phyloP scores from a whole-genome alignment of 345 rosid genomes.

The Gossypium ekmanianum region DNA sequence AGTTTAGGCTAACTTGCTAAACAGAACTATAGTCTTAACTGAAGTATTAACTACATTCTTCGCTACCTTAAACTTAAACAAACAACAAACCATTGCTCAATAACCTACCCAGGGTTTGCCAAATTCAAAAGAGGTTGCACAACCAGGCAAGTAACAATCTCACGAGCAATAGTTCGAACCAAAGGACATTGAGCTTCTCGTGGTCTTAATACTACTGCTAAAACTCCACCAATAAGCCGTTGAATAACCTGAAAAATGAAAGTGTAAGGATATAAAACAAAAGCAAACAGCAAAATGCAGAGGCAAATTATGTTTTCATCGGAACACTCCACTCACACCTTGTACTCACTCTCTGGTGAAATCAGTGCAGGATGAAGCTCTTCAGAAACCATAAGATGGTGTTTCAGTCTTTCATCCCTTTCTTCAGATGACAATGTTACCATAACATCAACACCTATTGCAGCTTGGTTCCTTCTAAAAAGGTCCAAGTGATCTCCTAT shows the following conservation, averaged over 20 bases:
- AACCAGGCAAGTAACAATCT: constrained; percentile 91
- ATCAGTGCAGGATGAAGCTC: constrained; percentile 91
- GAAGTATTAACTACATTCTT: not conserved
- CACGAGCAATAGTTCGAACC: constrained; percentile 88
- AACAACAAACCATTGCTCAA: not conserved
- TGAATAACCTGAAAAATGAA: constrained; percentile 62
- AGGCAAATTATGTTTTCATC: constrained; percentile 12
- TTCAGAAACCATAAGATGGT: constrained; percentile 76
- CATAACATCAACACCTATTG: constrained; percentile 89
- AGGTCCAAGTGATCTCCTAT: constrained; percentile 87
- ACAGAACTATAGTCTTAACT: not conserved
- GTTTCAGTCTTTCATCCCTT: constrained; percentile 92
- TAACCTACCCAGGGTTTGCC: constrained; percentile 79
- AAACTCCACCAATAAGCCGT: constrained; percentile 72
- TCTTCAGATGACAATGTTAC: constrained; percentile 75
- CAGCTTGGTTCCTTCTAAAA: constrained; percentile 87
- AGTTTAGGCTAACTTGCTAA: not conserved
- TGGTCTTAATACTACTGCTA: constrained; percentile 74
- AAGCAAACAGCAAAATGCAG: constrained; percentile 10
- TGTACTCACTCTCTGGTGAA: constrained; percentile 96
- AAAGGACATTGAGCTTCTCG: constrained; percentile 93
- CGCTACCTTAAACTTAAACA: constrained; percentile 8
- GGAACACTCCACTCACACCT: constrained; percentile 68
- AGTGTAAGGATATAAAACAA: constrained; percentile 6
- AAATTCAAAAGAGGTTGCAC: constrained; percentile 83